These are phyloP conservation scores for Sordariomycetes sp. DNA, from an alignment of 2,329 filamentous ascomycete genomes.

Conservation along the genomic window DNA sequence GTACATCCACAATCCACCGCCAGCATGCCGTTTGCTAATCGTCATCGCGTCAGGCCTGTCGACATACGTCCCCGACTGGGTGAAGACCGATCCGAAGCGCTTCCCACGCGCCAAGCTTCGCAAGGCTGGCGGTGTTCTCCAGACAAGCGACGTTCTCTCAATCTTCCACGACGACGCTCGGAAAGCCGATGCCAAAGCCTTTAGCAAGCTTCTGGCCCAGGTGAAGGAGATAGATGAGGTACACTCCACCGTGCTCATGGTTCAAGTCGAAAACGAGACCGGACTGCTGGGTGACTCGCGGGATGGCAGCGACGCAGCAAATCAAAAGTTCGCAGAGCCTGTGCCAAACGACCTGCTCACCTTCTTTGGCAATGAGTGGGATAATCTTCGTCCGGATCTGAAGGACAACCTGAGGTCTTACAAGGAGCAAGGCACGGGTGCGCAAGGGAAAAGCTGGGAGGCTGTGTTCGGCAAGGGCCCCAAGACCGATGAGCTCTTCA, in stretches of 20 bases:
- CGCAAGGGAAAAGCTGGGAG: too few species aligned
- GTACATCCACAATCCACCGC: constrained; percentile 9
- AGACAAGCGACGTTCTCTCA: constrained; percentile 14
- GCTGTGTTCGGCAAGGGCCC: too few species aligned
- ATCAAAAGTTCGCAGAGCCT: constrained; percentile 26
- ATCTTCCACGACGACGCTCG: background rate
- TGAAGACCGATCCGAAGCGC: constrained; percentile 22
- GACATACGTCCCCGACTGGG: constrained; percentile 23
- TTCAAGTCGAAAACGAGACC: constrained; percentile 48
- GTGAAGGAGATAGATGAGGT: constrained; percentile 30
- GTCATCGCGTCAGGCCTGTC: constrained; percentile 9
- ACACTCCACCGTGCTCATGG: constrained; percentile 42
- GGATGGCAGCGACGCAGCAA: constrained; percentile 30
- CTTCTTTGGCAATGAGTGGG: too few species aligned
- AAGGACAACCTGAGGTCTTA: too few species aligned
- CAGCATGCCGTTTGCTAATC: background rate
- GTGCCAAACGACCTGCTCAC: constrained; percentile 17
- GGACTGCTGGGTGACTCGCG: constrained; percentile 42
- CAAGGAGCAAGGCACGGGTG: too few species aligned
- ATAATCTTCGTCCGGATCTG: too few species aligned
- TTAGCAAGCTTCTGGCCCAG: constrained; percentile 19
- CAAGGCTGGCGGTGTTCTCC: background rate
- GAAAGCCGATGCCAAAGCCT: constrained; percentile 20
- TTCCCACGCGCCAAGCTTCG: constrained; percentile 20
- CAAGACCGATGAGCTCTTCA: constrained; percentile 25